These are phyloP conservation scores for Ogataea glucozyma DNA, from an alignment of 805 yeast species.

Conservation along the genomic window DNA sequence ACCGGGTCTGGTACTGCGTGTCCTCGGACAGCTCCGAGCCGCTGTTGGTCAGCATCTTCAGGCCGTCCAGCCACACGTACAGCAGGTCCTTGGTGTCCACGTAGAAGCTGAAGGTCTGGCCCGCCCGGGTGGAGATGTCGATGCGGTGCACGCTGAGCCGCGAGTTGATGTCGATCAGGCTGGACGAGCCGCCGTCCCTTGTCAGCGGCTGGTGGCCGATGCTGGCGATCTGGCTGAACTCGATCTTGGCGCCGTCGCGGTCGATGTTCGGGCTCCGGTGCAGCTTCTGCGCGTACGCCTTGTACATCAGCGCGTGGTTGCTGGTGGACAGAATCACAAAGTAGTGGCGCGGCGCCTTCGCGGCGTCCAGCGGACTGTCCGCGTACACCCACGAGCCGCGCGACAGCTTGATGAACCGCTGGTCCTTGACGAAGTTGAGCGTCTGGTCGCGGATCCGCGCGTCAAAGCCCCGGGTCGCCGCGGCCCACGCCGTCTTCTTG, in stretches of 20 bases:
- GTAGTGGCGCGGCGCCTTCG: conserved; percentile 36
- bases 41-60: conserved; percentile 49
- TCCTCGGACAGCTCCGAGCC: conserved; percentile 42
- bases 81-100: conserved; percentile 70
- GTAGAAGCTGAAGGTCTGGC: conserved; percentile 53
- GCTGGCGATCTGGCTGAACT: conserved; percentile 49
- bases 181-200: conserved; percentile 36
- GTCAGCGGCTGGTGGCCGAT: conserved; percentile 54
- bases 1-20: conserved; percentile 45
- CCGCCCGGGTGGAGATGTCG: conserved; percentile 21
- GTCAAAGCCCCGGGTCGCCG: conserved; percentile 49
- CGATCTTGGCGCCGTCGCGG: conserved; percentile 53
- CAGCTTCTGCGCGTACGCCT: conserved; percentile 54
- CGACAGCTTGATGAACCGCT: conserved; percentile 67
- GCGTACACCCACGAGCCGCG: conserved; percentile 82
- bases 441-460: conserved; percentile 55
- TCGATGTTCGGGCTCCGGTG: conserved; percentile 56
- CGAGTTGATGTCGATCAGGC: conserved; percentile 57
- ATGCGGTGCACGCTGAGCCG: conserved; percentile 39
- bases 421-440: conserved; percentile 70
- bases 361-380: conserved; percentile 46
- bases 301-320: conserved; percentile 57
- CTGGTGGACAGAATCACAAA: conserved; percentile 69
- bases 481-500: conserved; percentile 46
- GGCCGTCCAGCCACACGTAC: conserved; percentile 77